These are phyloP conservation scores for Paramecium octaurelia DNA, from an alignment of 73 alveolate genomes.

Conservation along the genomic window DNA sequence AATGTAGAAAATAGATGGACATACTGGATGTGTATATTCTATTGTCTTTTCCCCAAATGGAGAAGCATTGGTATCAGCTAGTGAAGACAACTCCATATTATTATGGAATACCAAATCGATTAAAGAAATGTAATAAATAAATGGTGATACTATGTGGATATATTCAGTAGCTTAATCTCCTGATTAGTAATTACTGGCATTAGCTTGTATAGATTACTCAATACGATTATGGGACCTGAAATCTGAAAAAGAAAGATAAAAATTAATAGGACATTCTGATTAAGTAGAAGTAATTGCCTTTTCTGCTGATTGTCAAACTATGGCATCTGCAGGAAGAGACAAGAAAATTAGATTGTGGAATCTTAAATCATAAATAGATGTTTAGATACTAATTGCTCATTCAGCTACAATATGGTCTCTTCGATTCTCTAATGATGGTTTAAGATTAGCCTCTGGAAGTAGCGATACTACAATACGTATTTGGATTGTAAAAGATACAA, in stretches of 20 bases:
- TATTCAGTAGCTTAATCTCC: conserved; percentile 80
- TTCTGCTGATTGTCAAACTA: background rate
- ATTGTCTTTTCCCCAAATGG: conserved; percentile 91
- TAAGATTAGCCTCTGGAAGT: conserved; percentile 70
- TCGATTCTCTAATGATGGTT: conserved; percentile 87
- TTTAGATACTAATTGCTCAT: background rate
- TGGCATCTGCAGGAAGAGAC: background rate
- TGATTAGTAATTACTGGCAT: conserved; percentile 82
- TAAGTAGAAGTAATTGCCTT: background rate
- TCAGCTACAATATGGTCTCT: conserved; percentile 7
- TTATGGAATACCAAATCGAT: background rate
- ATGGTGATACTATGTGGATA: background rate
- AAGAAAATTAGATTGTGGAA: background rate
- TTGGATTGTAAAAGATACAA: background rate
- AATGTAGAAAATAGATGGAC: background rate
- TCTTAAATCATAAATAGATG: background rate
- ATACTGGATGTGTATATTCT: background rate
- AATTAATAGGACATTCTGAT: background rate
- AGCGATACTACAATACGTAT: background rate
- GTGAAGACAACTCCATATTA: conserved; percentile 73
- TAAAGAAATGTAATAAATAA: background rate
- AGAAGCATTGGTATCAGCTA: conserved; percentile 80
- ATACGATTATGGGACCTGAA: background rate
- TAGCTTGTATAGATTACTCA: background rate
- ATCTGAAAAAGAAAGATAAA: background rate